These are phyloP conservation scores for Wakefieldia striispora DNA, from an alignment of 768 basidiomycete genomes.

Conservation along the genomic window DNA sequence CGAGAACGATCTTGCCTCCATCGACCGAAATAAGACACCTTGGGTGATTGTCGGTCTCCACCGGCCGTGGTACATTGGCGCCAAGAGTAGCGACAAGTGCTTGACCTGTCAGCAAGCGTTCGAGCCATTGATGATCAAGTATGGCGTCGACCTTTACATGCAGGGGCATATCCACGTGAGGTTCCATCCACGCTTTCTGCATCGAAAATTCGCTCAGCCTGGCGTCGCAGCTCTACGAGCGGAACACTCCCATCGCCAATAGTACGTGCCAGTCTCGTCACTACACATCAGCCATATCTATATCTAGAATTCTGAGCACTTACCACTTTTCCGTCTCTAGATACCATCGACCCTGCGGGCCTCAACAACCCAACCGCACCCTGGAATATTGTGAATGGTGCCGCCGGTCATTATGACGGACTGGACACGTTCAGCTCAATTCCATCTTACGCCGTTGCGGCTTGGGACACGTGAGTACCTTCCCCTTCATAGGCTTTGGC, in stretches of 20 bases:
- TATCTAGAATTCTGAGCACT: too few relatives aligned
- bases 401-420: constrained; percentile 28
- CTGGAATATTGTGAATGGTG: constrained; percentile 30
- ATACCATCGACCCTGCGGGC: constrained; percentile 19
- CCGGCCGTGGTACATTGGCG: constrained; percentile 25
- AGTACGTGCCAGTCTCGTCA: constrained; percentile 14
- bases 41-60: constrained; percentile 30
- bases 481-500: not conserved
- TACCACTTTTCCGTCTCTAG: constrained; percentile 2
- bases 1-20: constrained; percentile 22
- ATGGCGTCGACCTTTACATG: constrained; percentile 30
- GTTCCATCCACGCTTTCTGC: not conserved
- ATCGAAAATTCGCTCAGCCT: not conserved
- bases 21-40: constrained; percentile 24
- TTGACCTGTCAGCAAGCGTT: constrained; percentile 24
- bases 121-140: constrained; percentile 31
- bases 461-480: constrained; percentile 13
- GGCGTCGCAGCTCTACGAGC: constrained; percentile 21
- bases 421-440: constrained; percentile 10
- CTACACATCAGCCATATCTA: too few relatives aligned
- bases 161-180: constrained; percentile 28
- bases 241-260: constrained; percentile 27
- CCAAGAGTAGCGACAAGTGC: constrained; percentile 10
- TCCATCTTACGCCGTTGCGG: constrained; percentile 8
- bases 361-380: constrained; percentile 24